Conservation (phyloP, 2,329 filamentous ascomycete genomes). For the Cephalotrichum gorgonifer region DNA sequence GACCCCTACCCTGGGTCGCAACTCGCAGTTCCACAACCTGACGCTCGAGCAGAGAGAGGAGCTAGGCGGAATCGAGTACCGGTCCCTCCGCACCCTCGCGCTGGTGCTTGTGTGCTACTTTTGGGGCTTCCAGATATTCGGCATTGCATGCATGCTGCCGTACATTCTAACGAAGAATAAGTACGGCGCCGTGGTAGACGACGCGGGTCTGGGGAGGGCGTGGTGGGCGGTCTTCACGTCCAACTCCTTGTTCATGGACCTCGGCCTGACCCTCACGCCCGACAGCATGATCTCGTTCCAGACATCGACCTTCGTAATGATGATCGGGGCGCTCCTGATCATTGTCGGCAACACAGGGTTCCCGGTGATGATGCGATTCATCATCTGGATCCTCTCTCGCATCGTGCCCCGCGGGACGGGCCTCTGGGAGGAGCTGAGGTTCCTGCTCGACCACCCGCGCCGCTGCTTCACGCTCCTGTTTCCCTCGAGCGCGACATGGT, state of each 20-base stretch:
- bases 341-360: constrained; percentile 94
- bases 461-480: constrained; percentile 95
- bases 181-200: constrained; percentile 57
- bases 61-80: constrained; percentile 91
- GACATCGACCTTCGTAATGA: constrained; percentile 60
- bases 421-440: constrained; percentile 81
- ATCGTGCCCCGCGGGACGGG: constrained; percentile 54
- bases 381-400: constrained; percentile 75
- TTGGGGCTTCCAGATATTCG: constrained; percentile 71
- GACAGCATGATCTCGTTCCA: constrained; percentile 93
- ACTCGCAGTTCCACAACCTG: constrained; percentile 83
- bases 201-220: constrained; percentile 49
- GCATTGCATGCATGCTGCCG: constrained; percentile 61
- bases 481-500: constrained; percentile 85
- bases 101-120: constrained; percentile 72
- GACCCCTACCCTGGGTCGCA: constrained; percentile 83
- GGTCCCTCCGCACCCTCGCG: constrained; percentile 77
- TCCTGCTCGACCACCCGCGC: constrained; percentile 86
- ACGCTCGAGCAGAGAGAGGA: constrained; percentile 90
- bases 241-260: constrained; percentile 82
- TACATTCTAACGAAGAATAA: constrained; percentile 61
- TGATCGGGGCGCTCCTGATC: constrained; percentile 76
- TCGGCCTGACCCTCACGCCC: constrained; percentile 86
- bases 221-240: constrained; percentile 95
- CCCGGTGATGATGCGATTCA: constrained; percentile 84